These are phyloP conservation scores for Cordyceps militaris DNA, from an alignment of 2,329 filamentous ascomycete species.

Conservation along the genomic window DNA sequence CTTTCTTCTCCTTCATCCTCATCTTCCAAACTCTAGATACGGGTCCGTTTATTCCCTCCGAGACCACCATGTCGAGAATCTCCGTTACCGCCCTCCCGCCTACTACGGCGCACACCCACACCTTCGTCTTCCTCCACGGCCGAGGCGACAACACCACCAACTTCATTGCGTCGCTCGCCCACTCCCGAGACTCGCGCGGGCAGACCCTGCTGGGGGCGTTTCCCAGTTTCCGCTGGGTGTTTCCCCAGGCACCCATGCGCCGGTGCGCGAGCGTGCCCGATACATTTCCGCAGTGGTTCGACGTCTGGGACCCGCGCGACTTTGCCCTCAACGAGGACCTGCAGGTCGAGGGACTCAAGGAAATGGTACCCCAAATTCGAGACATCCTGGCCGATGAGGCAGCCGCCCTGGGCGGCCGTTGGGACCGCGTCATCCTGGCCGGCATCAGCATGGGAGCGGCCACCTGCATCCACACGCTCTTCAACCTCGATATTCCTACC, in stretches of 20 bases:
- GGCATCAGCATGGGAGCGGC: constrained; percentile 42
- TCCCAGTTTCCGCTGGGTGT: constrained; percentile 43
- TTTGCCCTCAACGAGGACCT: constrained; percentile 35
- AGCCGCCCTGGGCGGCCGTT: constrained; percentile 26
- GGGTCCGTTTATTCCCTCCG: too few relatives aligned
- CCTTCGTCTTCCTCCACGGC: constrained; percentile 39
- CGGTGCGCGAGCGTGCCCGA: constrained; percentile 19
- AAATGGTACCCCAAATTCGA: constrained; percentile 29
- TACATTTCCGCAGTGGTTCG: constrained; percentile 41
- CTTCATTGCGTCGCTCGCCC: constrained; percentile 25
- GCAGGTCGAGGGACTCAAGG: constrained; percentile 33
- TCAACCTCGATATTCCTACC: constrained; percentile 26
- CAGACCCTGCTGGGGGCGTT: constrained; percentile 32
- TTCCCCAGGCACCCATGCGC: constrained; percentile 35
- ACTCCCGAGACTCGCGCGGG: constrained; percentile 25
- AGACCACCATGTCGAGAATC: not conserved
- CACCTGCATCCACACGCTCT: constrained; percentile 30
- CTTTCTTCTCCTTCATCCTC: too few relatives aligned
- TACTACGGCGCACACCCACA: constrained; percentile 28
- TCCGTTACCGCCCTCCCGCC: not conserved
- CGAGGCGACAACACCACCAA: constrained; percentile 33
- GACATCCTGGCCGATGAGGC: constrained; percentile 30
- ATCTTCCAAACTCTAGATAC: too few relatives aligned
- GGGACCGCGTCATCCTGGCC: constrained; percentile 34
- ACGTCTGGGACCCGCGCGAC: constrained; percentile 37